Conservation (phyloP, 371 early-diverging fungal species). For the Haplosporangium sp. region DNA sequence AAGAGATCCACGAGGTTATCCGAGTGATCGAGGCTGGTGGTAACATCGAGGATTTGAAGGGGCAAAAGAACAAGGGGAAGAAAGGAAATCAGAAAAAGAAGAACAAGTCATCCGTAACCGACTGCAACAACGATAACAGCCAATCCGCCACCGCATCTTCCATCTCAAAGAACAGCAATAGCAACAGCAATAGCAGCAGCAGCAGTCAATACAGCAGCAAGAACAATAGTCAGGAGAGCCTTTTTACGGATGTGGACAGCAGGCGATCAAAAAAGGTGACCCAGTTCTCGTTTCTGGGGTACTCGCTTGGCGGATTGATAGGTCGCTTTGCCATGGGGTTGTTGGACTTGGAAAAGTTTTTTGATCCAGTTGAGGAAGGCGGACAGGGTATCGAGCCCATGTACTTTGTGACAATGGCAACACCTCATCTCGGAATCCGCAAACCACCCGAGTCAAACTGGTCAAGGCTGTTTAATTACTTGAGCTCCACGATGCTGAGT, state of each 20-base stretch:
- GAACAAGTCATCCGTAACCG: too few species aligned
- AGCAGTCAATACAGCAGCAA: background rate
- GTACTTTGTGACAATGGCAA: slow-evolving; percentile 73
- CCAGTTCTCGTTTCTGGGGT: slow-evolving; percentile 78
- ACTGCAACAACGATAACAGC: too few species aligned
- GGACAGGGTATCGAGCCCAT: slow-evolving; percentile 55
- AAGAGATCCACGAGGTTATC: slow-evolving; percentile 43
- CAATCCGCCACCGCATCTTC: background rate
- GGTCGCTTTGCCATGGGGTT: slow-evolving; percentile 77
- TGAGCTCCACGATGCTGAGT: slow-evolving; percentile 62
- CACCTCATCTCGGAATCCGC: slow-evolving; percentile 82
- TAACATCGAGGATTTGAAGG: slow-evolving; percentile 36
- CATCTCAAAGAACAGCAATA: background rate
- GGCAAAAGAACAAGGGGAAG: slow-evolving; percentile 34
- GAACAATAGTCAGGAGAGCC: slow-evolving; percentile 10
- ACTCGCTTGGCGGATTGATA: slow-evolving; percentile 86
- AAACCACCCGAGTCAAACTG: slow-evolving; percentile 44
- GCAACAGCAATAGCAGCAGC: too few species aligned
- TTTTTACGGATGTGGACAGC: background rate
- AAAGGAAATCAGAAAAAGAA: slow-evolving; percentile 15
- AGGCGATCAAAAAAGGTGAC: slow-evolving; percentile 54
- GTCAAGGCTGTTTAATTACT: slow-evolving; percentile 62
- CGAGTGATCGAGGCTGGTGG: slow-evolving; percentile 48
- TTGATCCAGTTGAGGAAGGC: slow-evolving; percentile 62
- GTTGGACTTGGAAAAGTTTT: slow-evolving; percentile 69